A percentile compares a stretch with the other conserved stretches of the same genome.
phyloP scores from a whole-genome alignment of 768 basidiomycete species.

The Russula emetica region DNA sequence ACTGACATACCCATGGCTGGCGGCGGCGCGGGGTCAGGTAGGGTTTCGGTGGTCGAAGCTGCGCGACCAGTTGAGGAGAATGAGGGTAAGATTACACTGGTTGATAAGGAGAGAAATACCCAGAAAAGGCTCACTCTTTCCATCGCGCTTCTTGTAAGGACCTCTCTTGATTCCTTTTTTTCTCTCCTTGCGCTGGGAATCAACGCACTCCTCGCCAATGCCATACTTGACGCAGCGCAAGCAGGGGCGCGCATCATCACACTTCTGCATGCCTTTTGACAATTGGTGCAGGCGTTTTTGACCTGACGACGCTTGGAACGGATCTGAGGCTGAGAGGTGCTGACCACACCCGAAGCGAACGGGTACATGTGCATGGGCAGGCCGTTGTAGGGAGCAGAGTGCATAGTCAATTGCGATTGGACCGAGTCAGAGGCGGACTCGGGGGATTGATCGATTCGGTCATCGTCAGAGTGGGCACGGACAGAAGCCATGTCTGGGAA shows the following conservation, averaged over 20 bases:
- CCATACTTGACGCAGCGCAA: slow-evolving; percentile 91
- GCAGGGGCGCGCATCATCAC: slow-evolving; percentile 88
- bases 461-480: slow-evolving; percentile 34
- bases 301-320: slow-evolving; percentile 81
- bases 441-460: slow-evolving; percentile 36
- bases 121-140: slow-evolving; percentile 61
- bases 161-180: slow-evolving; percentile 84
- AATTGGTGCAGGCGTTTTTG: slow-evolving; percentile 89
- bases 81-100: slow-evolving; percentile 27
- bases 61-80: slow-evolving; percentile 42
- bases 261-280: slow-evolving; percentile 89
- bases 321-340: slow-evolving; percentile 46
- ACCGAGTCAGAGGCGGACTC: slow-evolving; percentile 33
- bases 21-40: slow-evolving; percentile 41
- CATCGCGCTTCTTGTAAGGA: slow-evolving; percentile 95
- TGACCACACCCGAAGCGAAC: slow-evolving; percentile 47
- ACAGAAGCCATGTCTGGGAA: slow-evolving; percentile 26
- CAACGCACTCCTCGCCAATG: slow-evolving; percentile 78
- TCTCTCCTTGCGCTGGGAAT: slow-evolving; percentile 89
- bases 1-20: slow-evolving; percentile 33
- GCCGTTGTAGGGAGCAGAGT: slow-evolving; percentile 48
- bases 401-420: slow-evolving; percentile 49
- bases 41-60: slow-evolving; percentile 49
- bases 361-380: slow-evolving; percentile 70
- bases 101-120: slow-evolving; percentile 22